Conservation (phyloP, 495 filamentous ascomycete genomes). For the Lindgomyces ingoldianus region DNA sequence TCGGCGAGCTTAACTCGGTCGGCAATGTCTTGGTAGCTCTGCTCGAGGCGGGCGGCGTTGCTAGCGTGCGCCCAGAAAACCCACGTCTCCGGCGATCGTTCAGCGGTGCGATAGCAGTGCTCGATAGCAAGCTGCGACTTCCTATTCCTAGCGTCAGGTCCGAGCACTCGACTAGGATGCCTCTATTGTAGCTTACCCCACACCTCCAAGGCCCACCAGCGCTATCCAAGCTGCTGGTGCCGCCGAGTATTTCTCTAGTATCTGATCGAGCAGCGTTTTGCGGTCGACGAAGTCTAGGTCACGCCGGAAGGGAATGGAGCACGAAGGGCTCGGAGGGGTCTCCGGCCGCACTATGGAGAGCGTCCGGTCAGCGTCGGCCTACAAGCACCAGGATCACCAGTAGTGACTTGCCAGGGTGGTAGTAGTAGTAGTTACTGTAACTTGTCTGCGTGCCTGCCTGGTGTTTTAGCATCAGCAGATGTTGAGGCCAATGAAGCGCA, state of each 20-base stretch:
- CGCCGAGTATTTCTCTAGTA: constrained; percentile 39
- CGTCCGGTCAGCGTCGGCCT: too few relatives aligned
- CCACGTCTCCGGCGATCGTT: constrained; percentile 31
- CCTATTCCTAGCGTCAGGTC: constrained; percentile 30
- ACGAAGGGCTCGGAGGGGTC: neutral
- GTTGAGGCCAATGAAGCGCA: too few relatives aligned
- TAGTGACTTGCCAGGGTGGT: too few relatives aligned
- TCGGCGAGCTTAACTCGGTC: constrained; percentile 21
- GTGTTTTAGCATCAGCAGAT: too few relatives aligned
- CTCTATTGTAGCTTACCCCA: constrained; percentile 45
- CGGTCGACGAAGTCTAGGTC: constrained; percentile 51
- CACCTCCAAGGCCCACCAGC: constrained; percentile 50
- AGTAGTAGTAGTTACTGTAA: too few relatives aligned
- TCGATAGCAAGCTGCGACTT: constrained; percentile 59
- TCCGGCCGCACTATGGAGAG: neutral
- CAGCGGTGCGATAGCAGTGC: constrained; percentile 47
- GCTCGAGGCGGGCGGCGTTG: constrained; percentile 36
- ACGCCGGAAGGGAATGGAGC: constrained; percentile 41
- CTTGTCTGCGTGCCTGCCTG: too few relatives aligned
- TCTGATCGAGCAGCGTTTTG: constrained; percentile 42
- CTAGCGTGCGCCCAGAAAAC: too few relatives aligned
- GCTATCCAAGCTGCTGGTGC: constrained; percentile 33
- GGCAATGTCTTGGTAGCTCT: constrained; percentile 34
- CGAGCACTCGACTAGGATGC: neutral
- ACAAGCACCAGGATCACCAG: too few relatives aligned